A percentile compares a stretch with the other conserved stretches of the same genome.
phyloP scores from a whole-genome alignment of 2,329 filamentous ascomycete genomes.

The Penicillium paneum region DNA sequence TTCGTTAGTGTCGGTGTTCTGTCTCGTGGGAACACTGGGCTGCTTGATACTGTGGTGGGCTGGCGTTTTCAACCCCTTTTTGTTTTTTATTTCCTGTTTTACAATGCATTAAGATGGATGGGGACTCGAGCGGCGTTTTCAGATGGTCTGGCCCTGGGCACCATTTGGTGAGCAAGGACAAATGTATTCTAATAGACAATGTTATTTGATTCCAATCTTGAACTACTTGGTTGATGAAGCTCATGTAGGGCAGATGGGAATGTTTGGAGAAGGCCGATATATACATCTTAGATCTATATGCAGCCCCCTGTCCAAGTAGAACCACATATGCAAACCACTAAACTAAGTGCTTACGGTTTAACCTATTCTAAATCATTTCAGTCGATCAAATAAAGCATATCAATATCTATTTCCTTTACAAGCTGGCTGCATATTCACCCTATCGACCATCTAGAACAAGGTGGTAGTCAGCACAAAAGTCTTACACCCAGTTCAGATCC shows the following conservation, averaged over 20 bases:
- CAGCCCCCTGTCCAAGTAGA: background rate
- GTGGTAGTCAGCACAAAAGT: background rate
- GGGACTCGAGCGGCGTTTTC: constrained; percentile 18
- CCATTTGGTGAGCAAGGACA: constrained; percentile 2
- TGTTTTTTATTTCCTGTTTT: constrained; percentile 6
- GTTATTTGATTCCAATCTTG: background rate
- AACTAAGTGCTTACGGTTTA: background rate
- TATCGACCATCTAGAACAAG: background rate
- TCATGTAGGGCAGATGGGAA: background rate
- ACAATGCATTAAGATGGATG: constrained; percentile 21
- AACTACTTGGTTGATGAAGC: background rate
- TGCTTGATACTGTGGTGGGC: background rate
- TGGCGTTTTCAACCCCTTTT: constrained; percentile 1
- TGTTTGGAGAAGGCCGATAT: background rate
- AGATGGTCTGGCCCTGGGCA: constrained; percentile 16
- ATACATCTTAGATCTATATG: background rate
- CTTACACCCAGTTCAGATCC: background rate
- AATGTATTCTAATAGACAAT: constrained; percentile 22
- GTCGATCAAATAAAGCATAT: background rate
- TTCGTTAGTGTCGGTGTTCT: background rate
- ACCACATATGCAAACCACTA: background rate
- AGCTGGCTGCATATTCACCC: background rate
- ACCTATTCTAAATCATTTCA: background rate
- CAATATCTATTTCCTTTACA: background rate
- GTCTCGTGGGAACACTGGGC: background rate